Base-by-base conservation (phyloP, 345 rosid species). In the Aurinia saxatilis region DNA sequence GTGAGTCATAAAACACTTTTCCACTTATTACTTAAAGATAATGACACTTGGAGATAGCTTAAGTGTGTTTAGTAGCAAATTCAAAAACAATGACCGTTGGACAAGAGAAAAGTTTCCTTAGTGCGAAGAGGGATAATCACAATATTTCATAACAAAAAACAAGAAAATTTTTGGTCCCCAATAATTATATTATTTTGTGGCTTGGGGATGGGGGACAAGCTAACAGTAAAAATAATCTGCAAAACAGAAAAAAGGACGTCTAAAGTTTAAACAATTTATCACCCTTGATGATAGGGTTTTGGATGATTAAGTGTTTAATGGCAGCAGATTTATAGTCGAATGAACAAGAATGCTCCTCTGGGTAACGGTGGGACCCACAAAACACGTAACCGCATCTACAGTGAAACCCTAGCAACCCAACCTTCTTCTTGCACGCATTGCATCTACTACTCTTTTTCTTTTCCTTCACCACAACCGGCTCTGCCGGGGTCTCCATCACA, bases 341-440 rank as follows among this genome's bases (percentile, higher is more conserved):
- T 1, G 50, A 14, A 39, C 85, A 78, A 10, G 70, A 37, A 39
- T 81, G 83, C 7, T 76, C 73, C 10, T 70, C 35, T 0, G 81
- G 56, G 46, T 74, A 65, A 0, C 81, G 68, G 25, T 78, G 82
- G 3, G 17, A 16, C 7, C 67, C 74, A 0, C 82, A 78, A 12
- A 65, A 67, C 34, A 52, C 17, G 0, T 68, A 23, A 10, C 78
- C 86, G 8, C 86, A 78, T 29, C 75, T 66, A 47, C 82, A 76
- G 9, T 48, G 10, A 55, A 81, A 81, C 13, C 82, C 82, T 19
- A 52, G 30, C 48, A 79, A 33, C 4, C 81, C 80, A 10, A 81
- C 74, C 67, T 66, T 75, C 69, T 49, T 79, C 30, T 72, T 75
- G 62, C 83, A 79, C 4, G 19, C 49, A 10, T 41, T 34, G 38